A percentile compares a stretch with the other conserved stretches of the same genome.
phyloP scores from a whole-genome alignment of 2,329 filamentous ascomycete genomes.

The Aspergillus ibericus region DNA sequence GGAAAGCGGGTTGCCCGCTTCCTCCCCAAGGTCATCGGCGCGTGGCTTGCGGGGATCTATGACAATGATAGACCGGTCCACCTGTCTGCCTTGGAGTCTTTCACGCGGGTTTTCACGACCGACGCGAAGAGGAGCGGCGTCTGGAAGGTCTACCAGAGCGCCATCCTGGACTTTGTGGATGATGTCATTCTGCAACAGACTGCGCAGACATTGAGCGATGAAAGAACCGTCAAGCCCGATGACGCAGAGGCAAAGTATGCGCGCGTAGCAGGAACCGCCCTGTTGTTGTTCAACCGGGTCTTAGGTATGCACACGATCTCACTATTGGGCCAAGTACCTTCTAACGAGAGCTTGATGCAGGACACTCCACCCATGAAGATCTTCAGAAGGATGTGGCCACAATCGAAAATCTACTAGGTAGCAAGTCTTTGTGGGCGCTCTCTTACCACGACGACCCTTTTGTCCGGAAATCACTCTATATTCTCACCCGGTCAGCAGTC shows the following conservation, averaged over 20 bases:
- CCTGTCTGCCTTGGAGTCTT: conserved; percentile 73
- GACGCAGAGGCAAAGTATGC: conserved; percentile 85
- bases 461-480: conserved; percentile 60
- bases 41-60: conserved; percentile 89
- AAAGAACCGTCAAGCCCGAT: conserved; percentile 77
- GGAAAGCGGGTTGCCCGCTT: conserved; percentile 82
- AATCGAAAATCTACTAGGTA: conserved; percentile 67
- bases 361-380: conserved; percentile 46
- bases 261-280: conserved; percentile 67
- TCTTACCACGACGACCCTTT: conserved; percentile 57
- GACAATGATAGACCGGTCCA: conserved; percentile 79
- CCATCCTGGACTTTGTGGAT: conserved; percentile 78
- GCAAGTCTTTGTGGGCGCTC: conserved; percentile 62
- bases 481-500: conserved; percentile 54
- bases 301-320: conserved; percentile 39
- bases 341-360: conserved; percentile 26
- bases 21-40: conserved; percentile 73
- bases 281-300: conserved; percentile 57
- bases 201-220: conserved; percentile 79
- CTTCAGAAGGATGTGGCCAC: conserved; percentile 59
- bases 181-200: conserved; percentile 78
- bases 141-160: conserved; percentile 76
- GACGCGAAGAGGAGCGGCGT: conserved; percentile 76
- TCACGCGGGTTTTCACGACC: conserved; percentile 72
- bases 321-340: neutral